Evolutionary conservation across 164 flowering plant species (phyloP).

Genomic region (Nymphaea colorata): DNA sequence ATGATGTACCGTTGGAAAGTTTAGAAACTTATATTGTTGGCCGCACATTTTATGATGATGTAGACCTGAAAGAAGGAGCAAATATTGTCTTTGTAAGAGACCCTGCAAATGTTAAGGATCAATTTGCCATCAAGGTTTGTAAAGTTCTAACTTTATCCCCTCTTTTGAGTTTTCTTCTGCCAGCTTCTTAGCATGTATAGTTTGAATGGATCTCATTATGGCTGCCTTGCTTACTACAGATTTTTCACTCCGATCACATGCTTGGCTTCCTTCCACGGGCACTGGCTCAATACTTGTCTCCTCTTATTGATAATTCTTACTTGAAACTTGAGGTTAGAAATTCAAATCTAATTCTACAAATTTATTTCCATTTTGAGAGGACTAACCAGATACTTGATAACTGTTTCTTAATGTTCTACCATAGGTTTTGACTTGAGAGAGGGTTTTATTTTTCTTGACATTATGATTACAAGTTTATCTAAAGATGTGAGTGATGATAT

Average conservation of each 20-base stretch:
- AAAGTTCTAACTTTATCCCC: neutral
- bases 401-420: no score
- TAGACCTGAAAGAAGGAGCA: slow-evolving; percentile 36
- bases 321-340: slow-evolving; percentile 53
- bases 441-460: no score
- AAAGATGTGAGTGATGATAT: no score
- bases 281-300: slow-evolving; percentile 64
- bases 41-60: slow-evolving; percentile 43
- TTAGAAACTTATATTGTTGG: slow-evolving; percentile 79
- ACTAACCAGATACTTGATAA: no score
- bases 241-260: slow-evolving; percentile 33
- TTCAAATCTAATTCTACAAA: no score
- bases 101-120: slow-evolving; percentile 60
- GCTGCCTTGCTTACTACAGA: slow-evolving; percentile 31
- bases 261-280: slow-evolving; percentile 78
- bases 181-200: neutral
- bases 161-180: neutral
- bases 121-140: slow-evolving; percentile 71
- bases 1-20: slow-evolving; percentile 16
- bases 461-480: no score
- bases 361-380: no score
- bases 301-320: slow-evolving; percentile 54
- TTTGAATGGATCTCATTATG: neutral
- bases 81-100: slow-evolving; percentile 49
- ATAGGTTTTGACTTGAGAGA: no score